Conservation (phyloP, 768 basidiomycete species). For the Pisolithus albus region DNA sequence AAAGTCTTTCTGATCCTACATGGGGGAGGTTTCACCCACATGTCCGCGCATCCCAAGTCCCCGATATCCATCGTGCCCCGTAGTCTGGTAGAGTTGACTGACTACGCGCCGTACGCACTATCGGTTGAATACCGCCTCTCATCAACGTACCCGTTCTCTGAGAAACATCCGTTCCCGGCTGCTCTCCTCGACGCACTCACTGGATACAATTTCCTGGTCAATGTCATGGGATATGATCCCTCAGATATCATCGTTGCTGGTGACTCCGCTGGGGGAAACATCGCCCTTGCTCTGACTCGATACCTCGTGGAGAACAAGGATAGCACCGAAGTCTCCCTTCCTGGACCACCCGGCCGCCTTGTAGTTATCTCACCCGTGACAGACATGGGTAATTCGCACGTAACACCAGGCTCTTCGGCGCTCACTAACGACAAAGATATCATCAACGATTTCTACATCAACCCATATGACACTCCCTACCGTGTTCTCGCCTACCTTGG, state of each 20-base stretch:
- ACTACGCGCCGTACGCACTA: conserved; percentile 43
- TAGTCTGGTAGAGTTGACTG: conserved; percentile 41
- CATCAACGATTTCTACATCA: conserved; percentile 7
- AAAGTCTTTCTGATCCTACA: conserved; percentile 59
- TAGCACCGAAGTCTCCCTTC: conserved; percentile 24
- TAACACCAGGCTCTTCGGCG: conserved; percentile 33
- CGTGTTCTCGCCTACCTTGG: conserved; percentile 40
- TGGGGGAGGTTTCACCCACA: conserved; percentile 50
- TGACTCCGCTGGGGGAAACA: conserved; percentile 75
- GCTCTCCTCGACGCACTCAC: conserved; percentile 69
- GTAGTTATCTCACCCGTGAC: conserved; percentile 51
- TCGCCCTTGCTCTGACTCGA: conserved; percentile 55
- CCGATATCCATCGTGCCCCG: conserved; percentile 38
- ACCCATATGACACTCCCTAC: conserved; percentile 19
- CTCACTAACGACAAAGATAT: conserved; percentile 30
- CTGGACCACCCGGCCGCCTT: conserved; percentile 40
- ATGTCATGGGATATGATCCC: conserved; percentile 48
- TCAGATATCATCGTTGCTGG: conserved; percentile 60
- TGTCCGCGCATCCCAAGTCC: conserved; percentile 54
- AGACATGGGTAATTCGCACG: conserved; percentile 39
- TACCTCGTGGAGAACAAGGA: conserved; percentile 49
- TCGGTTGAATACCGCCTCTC: conserved; percentile 70
- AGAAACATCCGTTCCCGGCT: conserved; percentile 60
- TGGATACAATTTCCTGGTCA: conserved; percentile 66
- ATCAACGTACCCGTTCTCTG: conserved; percentile 33